phyloP scores from a whole-genome alignment of 768 basidiomycete species.

The Suillus discolor region DNA sequence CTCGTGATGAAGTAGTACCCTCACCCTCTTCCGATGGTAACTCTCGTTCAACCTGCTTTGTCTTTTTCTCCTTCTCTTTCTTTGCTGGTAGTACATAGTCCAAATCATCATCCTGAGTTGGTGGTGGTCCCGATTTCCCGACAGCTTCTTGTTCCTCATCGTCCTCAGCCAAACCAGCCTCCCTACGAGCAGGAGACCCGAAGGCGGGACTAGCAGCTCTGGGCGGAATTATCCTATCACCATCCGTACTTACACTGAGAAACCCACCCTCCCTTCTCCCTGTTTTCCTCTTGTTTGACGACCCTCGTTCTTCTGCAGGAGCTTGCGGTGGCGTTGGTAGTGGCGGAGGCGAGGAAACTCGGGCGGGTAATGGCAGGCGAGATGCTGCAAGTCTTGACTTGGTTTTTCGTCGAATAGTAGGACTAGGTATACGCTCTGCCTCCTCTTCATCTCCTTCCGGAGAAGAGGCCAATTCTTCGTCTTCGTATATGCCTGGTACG shows the following conservation, averaged over 20 bases:
- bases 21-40: slow-evolving; percentile 24
- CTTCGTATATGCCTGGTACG: slow-evolving; percentile 67
- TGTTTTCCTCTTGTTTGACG: slow-evolving; percentile 29
- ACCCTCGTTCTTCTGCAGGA: slow-evolving; percentile 37
- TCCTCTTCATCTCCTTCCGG: slow-evolving; percentile 45
- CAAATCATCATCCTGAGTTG: slow-evolving; percentile 21
- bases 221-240: slow-evolving; percentile 44
- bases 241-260: slow-evolving; percentile 42
- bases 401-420: slow-evolving; percentile 42
- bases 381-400: slow-evolving; percentile 53
- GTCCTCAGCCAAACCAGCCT: slow-evolving; percentile 56
- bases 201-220: slow-evolving; percentile 70
- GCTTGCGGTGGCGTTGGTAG: slow-evolving; percentile 34
- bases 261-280: slow-evolving; percentile 53
- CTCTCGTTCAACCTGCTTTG: slow-evolving; percentile 23
- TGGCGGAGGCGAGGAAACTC: slow-evolving; percentile 42
- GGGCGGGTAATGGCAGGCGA: slow-evolving; percentile 50
- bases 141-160: slow-evolving; percentile 55
- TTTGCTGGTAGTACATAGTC: slow-evolving; percentile 29
- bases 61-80: slow-evolving; percentile 46
- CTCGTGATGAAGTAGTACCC: slow-evolving; percentile 24
- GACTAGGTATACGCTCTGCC: slow-evolving; percentile 38
- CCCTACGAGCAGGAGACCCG: slow-evolving; percentile 59
- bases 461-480: slow-evolving; percentile 56
- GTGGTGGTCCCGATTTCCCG: slow-evolving; percentile 15